Base-by-base conservation (phyloP, 257 asterid species). In the Haberlea rhodopensis region DNA sequence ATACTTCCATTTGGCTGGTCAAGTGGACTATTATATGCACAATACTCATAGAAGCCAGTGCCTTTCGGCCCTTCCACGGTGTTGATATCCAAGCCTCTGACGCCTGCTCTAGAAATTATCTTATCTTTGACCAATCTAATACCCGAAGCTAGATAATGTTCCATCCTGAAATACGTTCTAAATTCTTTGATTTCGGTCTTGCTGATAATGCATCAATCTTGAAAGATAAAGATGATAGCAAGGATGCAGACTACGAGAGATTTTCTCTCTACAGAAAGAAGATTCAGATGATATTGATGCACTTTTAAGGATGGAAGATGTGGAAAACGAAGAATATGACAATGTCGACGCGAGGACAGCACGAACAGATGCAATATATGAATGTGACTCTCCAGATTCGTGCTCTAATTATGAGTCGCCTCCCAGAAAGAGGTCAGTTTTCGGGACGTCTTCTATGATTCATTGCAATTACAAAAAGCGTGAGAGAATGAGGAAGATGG, bases 321-420 rank as follows among this genome's bases (percentile, higher is more conserved):
- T 75, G 62, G 85, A 85, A 48, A 58, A 55, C 1, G 82, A 73
- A 22, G 84, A 77, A 49, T 68, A 57, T 9, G 83, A 81, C 6
- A 91, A 85, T 8, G 96, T 87, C 55, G 82, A 66, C 75, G 79
- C 87, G 71, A 89, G 97, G 78, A 87, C 97, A 6, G 95, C 94
- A 18, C 80, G 97, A 21, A 83, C 89, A 0, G 68, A 74, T 67
- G 85, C 78, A 21, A 57, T 46, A 46, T 78, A 68, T 24, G 86
- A 75, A 9, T 73, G 84, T 66, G 66, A 80, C 49, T 87, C 95
- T 6, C 84, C 91, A 0, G 97, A 80, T 62, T 85, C 95, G 1
- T 83, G 83, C 78, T 87, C 95, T 5, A 85, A 83, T 69, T 85
- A 80, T 18, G 74, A 66, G 70, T 57, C 85, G 0, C 70, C 64